A percentile compares a stretch with the other conserved stretches of the same genome.
Conservation (phyloP, 257 asterid species). For the Solanum pimpinellifolium region DNA sequence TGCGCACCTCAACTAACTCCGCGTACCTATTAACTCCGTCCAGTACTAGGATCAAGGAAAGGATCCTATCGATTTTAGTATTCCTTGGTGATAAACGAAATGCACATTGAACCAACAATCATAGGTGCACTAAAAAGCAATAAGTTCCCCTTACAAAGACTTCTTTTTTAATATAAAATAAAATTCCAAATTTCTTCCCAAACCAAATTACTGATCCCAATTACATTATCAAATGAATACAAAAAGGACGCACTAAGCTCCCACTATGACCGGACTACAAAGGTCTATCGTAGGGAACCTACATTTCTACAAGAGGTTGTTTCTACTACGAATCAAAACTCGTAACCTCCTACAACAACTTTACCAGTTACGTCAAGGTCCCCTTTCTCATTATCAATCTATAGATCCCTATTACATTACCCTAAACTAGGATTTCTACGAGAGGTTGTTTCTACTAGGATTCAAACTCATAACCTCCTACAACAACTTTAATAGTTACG, state of each 20-base stretch:
- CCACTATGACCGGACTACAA: not conserved
- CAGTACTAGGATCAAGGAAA: not conserved
- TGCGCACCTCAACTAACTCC: not conserved
- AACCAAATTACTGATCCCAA: not conserved
- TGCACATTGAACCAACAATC: not conserved
- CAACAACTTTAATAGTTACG: not conserved
- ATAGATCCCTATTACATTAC: not conserved
- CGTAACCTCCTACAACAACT: not conserved
- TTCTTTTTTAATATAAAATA: not conserved
- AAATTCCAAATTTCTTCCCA: not conserved
- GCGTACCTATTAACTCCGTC: not conserved
- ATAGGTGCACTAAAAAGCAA: not conserved
- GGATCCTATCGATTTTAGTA: not conserved
- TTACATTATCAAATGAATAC: not conserved
- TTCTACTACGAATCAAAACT: not conserved
- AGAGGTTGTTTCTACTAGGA: no score
- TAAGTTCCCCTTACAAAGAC: not conserved
- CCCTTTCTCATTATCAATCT: not conserved
- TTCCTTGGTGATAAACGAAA: not conserved
- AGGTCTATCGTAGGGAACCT: not conserved
- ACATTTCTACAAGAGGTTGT: not conserved
- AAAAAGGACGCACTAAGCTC: not conserved
- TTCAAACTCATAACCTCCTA: not conserved
- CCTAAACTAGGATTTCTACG: not conserved
- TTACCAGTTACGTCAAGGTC: not conserved